Evolutionary conservation across 2,329 filamentous ascomycete genomes (phyloP).

Genomic region (Rhinocladiella mackenziei): DNA sequence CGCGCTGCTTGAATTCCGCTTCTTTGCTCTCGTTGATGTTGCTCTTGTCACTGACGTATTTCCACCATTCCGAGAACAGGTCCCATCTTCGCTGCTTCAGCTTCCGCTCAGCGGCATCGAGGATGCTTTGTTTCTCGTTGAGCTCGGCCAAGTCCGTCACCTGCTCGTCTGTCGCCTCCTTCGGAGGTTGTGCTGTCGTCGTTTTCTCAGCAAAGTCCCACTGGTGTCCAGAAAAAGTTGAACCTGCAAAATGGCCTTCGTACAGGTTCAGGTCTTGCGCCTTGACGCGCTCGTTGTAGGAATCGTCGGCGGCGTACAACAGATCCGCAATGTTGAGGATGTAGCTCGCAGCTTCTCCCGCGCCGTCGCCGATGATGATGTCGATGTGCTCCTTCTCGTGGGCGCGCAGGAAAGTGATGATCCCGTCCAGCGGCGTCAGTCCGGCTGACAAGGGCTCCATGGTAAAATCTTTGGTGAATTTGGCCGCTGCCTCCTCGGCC

Average conservation of each 20-base stretch:
- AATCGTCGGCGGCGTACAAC: constrained; percentile 21
- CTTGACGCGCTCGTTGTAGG: constrained; percentile 18
- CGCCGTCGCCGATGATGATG: neutral
- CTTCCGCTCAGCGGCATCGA: constrained; percentile 20
- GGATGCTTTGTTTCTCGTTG: constrained; percentile 18
- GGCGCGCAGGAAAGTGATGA: constrained; percentile 36
- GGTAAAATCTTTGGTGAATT: constrained; percentile 23
- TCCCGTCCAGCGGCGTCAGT: constrained; percentile 39
- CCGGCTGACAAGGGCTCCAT: constrained; percentile 35
- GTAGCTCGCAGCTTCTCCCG: constrained; percentile 3
- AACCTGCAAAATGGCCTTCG: too few relatives aligned
- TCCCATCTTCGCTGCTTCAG: constrained; percentile 37
- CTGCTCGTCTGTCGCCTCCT: neutral
- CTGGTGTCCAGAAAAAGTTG: constrained; percentile 11
- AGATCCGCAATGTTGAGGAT: constrained; percentile 12
- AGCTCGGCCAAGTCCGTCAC: constrained; percentile 12
- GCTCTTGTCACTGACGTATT: constrained; percentile 32
- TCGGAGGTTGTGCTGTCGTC: neutral
- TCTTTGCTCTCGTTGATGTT: constrained; percentile 18
- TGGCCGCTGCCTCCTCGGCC: constrained; percentile 30
- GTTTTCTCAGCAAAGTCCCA: constrained; percentile 7
- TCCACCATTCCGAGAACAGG: constrained; percentile 45
- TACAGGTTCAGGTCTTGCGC: constrained; percentile 25
- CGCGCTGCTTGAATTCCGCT: too few relatives aligned
- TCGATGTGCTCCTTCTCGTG: constrained; percentile 17